A percentile compares a stretch with the other conserved stretches of the same genome.
These are phyloP conservation scores for Galeopsis tetrahit DNA, from an alignment of 257 asterid species.

Conservation along the genomic window DNA sequence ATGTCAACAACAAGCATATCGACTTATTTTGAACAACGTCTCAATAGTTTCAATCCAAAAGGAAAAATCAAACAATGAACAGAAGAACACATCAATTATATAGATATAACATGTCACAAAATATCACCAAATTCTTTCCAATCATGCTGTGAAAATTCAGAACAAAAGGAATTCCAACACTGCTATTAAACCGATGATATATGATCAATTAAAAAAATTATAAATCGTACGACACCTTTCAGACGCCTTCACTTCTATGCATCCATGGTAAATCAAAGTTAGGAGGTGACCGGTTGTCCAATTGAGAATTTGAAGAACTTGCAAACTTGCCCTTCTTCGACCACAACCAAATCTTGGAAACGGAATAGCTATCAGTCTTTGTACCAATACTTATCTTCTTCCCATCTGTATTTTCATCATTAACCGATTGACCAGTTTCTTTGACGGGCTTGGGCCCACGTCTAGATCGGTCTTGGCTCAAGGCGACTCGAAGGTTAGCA, in stretches of 20 bases:
- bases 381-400: conserved; percentile 78
- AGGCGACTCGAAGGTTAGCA: conserved; percentile 69
- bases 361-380: conserved; percentile 92
- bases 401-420: conserved; percentile 56
- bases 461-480: conserved; percentile 47
- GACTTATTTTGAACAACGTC: background rate
- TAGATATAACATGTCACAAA: conserved; percentile 38
- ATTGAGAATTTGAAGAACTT: conserved; percentile 51
- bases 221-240: conserved; percentile 35
- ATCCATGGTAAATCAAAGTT: conserved; percentile 50
- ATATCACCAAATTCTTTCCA: conserved; percentile 32
- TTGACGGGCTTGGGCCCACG: conserved; percentile 33
- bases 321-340: conserved; percentile 76
- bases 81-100: conserved; percentile 30
- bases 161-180: conserved; percentile 30
- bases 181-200: conserved; percentile 26
- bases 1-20: conserved; percentile 27
- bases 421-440: conserved; percentile 38
- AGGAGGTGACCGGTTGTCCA: conserved; percentile 43
- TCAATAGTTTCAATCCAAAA: conserved; percentile 11
- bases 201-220: conserved; percentile 34
- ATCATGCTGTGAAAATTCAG: conserved; percentile 30
- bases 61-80: conserved; percentile 11
- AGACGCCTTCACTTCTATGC: conserved; percentile 44
- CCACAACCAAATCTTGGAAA: conserved; percentile 99